phyloP scores from a whole-genome alignment of 441 rosid genomes.

The Sinapis alba region DNA sequence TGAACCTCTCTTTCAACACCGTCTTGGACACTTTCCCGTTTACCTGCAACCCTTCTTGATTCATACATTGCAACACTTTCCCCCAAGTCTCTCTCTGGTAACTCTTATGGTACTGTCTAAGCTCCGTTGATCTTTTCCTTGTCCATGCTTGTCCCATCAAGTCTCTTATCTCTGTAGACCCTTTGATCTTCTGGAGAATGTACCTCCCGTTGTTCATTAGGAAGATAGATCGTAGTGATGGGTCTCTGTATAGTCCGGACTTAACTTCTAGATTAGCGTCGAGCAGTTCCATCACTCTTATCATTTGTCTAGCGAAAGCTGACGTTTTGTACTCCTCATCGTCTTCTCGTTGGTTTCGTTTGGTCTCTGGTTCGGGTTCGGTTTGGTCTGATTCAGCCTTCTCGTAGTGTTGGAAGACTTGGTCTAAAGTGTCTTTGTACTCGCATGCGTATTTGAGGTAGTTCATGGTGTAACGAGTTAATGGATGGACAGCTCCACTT shows the following conservation, averaged over 20 bases:
- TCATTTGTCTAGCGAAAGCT: conserved; percentile 40
- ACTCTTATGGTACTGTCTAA: conserved; percentile 69
- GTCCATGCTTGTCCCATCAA: conserved; percentile 53
- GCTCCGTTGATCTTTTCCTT: conserved; percentile 61
- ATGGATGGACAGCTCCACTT: conserved; percentile 67
- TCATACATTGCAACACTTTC: conserved; percentile 58
- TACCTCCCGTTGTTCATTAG: conserved; percentile 89
- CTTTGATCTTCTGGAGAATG: conserved; percentile 74
- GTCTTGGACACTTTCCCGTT: conserved; percentile 78
- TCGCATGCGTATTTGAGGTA: conserved; percentile 72
- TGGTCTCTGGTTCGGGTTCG: not conserved
- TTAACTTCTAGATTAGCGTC: conserved; percentile 46
- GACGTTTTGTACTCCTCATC: not conserved
- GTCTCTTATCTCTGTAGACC: conserved; percentile 61
- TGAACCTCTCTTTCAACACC: conserved; percentile 77
- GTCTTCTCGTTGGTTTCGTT: not conserved
- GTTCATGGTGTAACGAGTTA: conserved; percentile 77
- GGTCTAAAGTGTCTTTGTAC: conserved; percentile 61
- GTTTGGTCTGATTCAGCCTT: not conserved
- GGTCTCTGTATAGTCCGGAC: conserved; percentile 47
- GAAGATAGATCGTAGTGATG: conserved; percentile 57
- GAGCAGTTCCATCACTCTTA: conserved; percentile 52
- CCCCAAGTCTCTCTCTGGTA: conserved; percentile 92
- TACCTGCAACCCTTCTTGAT: conserved; percentile 67
- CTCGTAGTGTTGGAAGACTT: conserved; percentile 51